Base-by-base conservation (phyloP, 371 early-diverging fungal species). In the Saksenaea oblongispora region DNA sequence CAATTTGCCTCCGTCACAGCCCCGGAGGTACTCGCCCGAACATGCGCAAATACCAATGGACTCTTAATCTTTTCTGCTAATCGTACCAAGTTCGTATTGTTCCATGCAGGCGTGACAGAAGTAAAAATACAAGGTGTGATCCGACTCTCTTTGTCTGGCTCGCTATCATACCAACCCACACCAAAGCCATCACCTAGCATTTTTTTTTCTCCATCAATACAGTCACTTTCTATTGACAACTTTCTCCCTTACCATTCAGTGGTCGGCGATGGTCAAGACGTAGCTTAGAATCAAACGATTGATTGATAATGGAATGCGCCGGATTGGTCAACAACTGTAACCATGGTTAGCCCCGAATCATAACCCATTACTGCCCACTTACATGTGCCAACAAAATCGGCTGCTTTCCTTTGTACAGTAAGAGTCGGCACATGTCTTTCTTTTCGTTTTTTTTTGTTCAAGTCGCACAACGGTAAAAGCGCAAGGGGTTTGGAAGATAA, bases 81-180 rank as follows among this genome's bases (percentile, higher is more conserved):
- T 44, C 94, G 84, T 54, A 86, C 81, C 42, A 94, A 76, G 63
- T 94, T 94, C 59, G 80, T 65, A 71, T 94, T 94, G 78, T 88
- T 92, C 94, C 94, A 94, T 26, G 94, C 94, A 5, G 94, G 94
- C 54, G 92, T 86, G 1, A 90, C 90, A 5, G 92, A 92, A 0
- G 94, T 92, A 64, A 93, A 94, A 56, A 94, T 91, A 72, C 94
- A 94, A 27, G 91, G 91, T 26, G 84, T 76, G n/a, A 69, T 72
- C 10, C 64, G 35, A 3, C 71, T 69, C 34, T 78, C 72, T 17
- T 74, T 61, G 42, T 78, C 80, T 34, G 72, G 67, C 35, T 82
- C 80, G 54, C 61, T 74, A 58, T 89, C 90, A 70, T 89, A 93
- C 93, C 92, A 92, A 0, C 88, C 94, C 31, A 93, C 88, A 18